Evolutionary conservation across 176 grass and related monocot genomes (phyloP), one percentile per base, ranked within the genome.

Genomic region (Musa itinerans): DNA sequence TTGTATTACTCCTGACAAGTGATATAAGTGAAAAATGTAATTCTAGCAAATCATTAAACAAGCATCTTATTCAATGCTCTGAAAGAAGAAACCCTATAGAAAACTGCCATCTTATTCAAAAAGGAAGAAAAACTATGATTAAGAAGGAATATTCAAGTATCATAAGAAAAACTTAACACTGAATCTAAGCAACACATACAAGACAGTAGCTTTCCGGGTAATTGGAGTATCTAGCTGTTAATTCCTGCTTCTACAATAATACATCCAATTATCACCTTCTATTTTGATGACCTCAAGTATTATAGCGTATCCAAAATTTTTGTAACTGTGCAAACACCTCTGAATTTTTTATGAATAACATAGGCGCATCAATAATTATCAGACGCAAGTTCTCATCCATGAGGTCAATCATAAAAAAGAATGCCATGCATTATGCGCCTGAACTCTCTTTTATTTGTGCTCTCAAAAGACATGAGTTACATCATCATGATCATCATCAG

Each of bases 401-500:
- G 10, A 16, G 65, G 2, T 43, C 26, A 68, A 16, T 68, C 11
- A 68, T 16, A 34, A 34, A 68, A 8, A 10, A 34, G 65, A 15
- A 68, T 16, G 34, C 11, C 26, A 68, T 68, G 65, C 65, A 34
- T 8, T 10, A 15, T 68, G 3, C 7, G 24, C 26, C 12, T 43
- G 7, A 34, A 68, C 5, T 34, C 34, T 16, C 14, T 43, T 66
- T 68, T 70, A 25, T 20, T 50, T 50, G 43, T n/a, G 11, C 25
- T 61, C 1, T 89, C 77, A 87, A 48, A 89, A 65, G 52, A 89
- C 84, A 11, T 69, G 81, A 29, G 43, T 62, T 24, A 89, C 23
- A 4, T 52, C 70, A 73, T 83, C 84, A 87, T 87, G 81, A 53
- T 63, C 69, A 57, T 84, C 79, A 24, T 57, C 53, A 51, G 23